Percentiles rank a stretch among this genome's conserved stretches.
Conservation (phyloP, 257 asterid genomes). For the Prunella vulgaris region DNA sequence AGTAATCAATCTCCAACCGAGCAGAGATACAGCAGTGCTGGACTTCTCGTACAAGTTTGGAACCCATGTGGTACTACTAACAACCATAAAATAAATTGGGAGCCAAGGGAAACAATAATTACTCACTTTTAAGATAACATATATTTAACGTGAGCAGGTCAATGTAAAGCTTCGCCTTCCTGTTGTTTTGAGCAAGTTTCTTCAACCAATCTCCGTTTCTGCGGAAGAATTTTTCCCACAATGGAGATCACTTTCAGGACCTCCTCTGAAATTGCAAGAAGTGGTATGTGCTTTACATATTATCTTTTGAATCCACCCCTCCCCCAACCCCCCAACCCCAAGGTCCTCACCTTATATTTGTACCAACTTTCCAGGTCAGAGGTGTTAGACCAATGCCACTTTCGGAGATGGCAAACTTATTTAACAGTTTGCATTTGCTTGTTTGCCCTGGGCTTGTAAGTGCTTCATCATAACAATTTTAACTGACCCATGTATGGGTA, state of each 20-base stretch:
- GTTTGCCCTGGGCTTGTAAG: slow-evolving; percentile 91
- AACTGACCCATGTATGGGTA: not conserved
- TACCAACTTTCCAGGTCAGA: slow-evolving; percentile 62
- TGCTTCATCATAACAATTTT: slow-evolving; percentile 16
- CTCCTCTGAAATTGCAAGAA: slow-evolving; percentile 95
- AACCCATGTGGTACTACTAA: slow-evolving; percentile 49
- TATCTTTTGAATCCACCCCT: not conserved
- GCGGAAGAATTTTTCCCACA: slow-evolving; percentile 91
- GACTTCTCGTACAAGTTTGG: slow-evolving; percentile 81
- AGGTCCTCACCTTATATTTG: slow-evolving; percentile 16
- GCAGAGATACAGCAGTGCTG: slow-evolving; percentile 91
- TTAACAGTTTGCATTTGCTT: slow-evolving; percentile 52
- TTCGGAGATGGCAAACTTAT: slow-evolving; percentile 72
- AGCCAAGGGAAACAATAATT: not conserved
- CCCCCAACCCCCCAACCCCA: too few species aligned
- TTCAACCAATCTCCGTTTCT: slow-evolving; percentile 70
- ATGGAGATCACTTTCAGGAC: slow-evolving; percentile 97
- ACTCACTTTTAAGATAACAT: slow-evolving; percentile 24
- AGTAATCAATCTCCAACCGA: slow-evolving; percentile 75
- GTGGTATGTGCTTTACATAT: slow-evolving; percentile 52
- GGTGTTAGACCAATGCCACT: slow-evolving; percentile 82
- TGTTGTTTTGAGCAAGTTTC: slow-evolving; percentile 74
- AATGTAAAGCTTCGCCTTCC: slow-evolving; percentile 90
- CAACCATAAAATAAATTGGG: slow-evolving; percentile 15
- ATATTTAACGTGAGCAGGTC: slow-evolving; percentile 48